A percentile compares a stretch with the other conserved stretches of the same genome.
Evolutionary conservation across 1,139 yeast species (phyloP).

Genomic region (Wickerhamomyces sp.): DNA sequence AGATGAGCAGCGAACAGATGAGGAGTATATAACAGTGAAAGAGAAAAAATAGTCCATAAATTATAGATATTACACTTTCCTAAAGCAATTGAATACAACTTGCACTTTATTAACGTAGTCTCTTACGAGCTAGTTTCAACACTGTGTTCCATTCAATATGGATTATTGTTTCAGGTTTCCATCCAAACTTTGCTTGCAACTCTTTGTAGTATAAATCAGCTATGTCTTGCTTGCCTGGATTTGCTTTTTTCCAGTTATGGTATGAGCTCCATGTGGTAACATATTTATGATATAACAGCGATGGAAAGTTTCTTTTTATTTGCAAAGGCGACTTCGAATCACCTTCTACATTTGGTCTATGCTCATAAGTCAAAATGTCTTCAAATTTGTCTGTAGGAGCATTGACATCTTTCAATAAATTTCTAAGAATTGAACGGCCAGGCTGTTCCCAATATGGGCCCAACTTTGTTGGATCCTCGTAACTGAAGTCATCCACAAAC

Average conservation of each 20-base stretch:
- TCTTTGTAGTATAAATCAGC: slow-evolving; percentile 14
- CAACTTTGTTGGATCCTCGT: slow-evolving; percentile 39
- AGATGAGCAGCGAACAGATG: background rate
- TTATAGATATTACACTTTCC: too few relatives aligned
- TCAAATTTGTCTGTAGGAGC: slow-evolving; percentile 37
- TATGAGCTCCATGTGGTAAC: slow-evolving; percentile 67
- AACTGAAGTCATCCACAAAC: slow-evolving; percentile 29
- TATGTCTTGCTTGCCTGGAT: slow-evolving; percentile 15
- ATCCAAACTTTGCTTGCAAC: slow-evolving; percentile 14
- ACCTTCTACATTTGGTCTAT: slow-evolving; percentile 26
- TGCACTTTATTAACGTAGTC: background rate
- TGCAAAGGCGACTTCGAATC: slow-evolving; percentile 14
- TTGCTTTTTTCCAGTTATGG: slow-evolving; percentile 50
- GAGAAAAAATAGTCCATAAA: too few relatives aligned
- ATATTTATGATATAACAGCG: slow-evolving; percentile 42
- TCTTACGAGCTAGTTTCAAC: slow-evolving; percentile 17
- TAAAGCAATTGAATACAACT: too few relatives aligned
- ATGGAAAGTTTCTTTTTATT: slow-evolving; percentile 29
- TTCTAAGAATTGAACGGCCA: slow-evolving; percentile 49
- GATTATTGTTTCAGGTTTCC: slow-evolving; percentile 18
- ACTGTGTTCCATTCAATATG: slow-evolving; percentile 20
- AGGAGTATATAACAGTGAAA: too few relatives aligned
- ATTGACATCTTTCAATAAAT: slow-evolving; percentile 36
- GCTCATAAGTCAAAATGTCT: slow-evolving; percentile 35
- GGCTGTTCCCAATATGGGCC: slow-evolving; percentile 73